Conservation (phyloP, 2,329 filamentous ascomycete species). For the Talaromyces atroroseus region DNA sequence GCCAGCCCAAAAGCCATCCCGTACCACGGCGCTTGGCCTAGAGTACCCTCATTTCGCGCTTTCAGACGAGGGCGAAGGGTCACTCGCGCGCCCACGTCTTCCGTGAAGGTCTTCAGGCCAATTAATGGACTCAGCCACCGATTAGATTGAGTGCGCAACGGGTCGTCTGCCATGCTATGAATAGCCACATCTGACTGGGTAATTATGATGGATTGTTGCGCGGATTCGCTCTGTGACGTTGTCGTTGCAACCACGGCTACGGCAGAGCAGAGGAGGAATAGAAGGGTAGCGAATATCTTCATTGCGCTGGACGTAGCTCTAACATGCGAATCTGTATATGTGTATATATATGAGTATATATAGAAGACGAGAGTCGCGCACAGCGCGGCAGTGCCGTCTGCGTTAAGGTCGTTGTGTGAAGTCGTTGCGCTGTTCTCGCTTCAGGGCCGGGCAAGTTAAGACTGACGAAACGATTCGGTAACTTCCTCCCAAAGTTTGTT, state of each 20-base stretch:
- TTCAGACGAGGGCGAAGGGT: conserved; percentile 15
- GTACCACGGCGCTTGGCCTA: conserved; percentile 38
- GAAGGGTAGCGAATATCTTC: conserved; percentile 7
- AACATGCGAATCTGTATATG: neutral
- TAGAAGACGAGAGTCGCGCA: neutral
- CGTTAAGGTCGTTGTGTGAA: neutral
- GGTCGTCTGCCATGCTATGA: neutral
- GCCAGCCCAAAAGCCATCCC: conserved; percentile 38
- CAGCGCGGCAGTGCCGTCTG: neutral
- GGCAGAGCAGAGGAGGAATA: conserved; percentile 3
- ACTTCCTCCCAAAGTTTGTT: neutral
- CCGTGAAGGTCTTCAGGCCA: conserved; percentile 26
- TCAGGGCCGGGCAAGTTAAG: neutral
- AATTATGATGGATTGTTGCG: neutral
- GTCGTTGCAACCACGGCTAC: neutral
- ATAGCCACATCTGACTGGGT: neutral
- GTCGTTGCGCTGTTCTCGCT: neutral
- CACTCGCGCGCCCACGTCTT: conserved; percentile 21
- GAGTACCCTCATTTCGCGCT: conserved; percentile 33
- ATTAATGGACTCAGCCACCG: conserved; percentile 25
- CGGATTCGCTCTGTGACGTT: conserved; percentile 7
- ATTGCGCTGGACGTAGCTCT: neutral
- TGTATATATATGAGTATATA: neutral
- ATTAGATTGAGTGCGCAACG: conserved; percentile 14
- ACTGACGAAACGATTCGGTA: conserved; percentile 5